Conservation (phyloP, 768 basidiomycete genomes). For the Boletus edulis region DNA sequence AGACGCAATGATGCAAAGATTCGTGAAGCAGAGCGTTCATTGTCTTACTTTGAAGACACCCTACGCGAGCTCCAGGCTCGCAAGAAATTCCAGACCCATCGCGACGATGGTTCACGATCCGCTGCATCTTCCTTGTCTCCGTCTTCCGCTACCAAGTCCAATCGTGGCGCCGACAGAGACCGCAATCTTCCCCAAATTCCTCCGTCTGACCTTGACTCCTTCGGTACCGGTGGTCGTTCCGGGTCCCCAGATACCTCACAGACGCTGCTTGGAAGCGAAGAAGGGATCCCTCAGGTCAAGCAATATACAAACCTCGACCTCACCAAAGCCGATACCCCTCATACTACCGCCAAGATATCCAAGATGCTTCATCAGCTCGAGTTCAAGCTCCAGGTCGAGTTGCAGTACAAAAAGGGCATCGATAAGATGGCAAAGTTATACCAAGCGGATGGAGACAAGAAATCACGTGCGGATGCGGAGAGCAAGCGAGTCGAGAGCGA, state of each 20-base stretch:
- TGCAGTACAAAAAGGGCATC: constrained; percentile 96
- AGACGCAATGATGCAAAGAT: constrained; percentile 81
- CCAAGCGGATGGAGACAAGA: constrained; percentile 96
- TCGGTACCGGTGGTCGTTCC: constrained; percentile 32
- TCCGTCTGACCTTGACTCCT: constrained; percentile 45
- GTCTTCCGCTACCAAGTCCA: constrained; percentile 14
- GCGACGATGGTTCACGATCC: constrained; percentile 54
- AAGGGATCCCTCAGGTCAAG: constrained; percentile 50
- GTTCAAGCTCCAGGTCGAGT: constrained; percentile 98
- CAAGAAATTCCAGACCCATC: constrained; percentile 62
- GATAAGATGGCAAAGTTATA: constrained; percentile 99
- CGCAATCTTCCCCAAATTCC: constrained; percentile 46
- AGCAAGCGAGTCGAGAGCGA: constrained; percentile 93
- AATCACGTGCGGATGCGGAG: constrained; percentile 89
- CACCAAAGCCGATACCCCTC: constrained; percentile 95
- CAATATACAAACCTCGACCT: constrained; percentile 86
- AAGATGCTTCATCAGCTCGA: constrained; percentile 98
- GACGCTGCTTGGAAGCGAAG: constrained; percentile 37
- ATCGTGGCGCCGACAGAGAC: constrained; percentile 29
- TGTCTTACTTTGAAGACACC: constrained; percentile 86
- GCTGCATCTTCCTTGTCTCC: constrained; percentile 37
- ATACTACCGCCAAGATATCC: constrained; percentile 94
- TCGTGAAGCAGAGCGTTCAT: constrained; percentile 77
- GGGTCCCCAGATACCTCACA: constrained; percentile 41
- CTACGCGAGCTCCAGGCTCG: constrained; percentile 79